Evolutionary conservation across 768 basidiomycete species (phyloP), one percentile per base, ranked within the genome.

Genomic region (Clitopilus passeckerianus): DNA sequence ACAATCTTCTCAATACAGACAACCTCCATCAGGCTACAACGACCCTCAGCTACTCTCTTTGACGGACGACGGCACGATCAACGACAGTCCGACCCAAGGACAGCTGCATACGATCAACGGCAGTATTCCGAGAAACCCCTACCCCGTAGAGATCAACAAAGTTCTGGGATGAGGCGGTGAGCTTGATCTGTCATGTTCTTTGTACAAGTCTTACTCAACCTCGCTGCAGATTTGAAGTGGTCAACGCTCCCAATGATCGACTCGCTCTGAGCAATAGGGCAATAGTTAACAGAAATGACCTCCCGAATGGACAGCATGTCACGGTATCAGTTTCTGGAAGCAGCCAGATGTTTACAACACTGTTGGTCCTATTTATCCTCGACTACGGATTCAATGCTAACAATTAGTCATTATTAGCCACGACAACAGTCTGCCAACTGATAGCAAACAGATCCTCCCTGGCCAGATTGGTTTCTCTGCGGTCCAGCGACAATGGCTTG

Each of bases 401-500:
- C 27, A 30, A 30, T 3, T 3, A 30, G 27, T 30, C 27, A 4
- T 30, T 30, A 18, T 18, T 22, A 23, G 46, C 54, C 16, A 22
- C 35, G 22, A 57, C 52, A 24, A 22, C 16, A 22, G 16, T 34
- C 20, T 24, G 12, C 33, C 15, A 56, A 93, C 95, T 65, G 85
- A 87, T 60, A 90, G 91, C 0, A 84, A 83, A 5, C 86, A 82
- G 61, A 69, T 99, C 4, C 73, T 74, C 5, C 84, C 85, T 0
- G 89, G 91, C 2, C 73, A 76, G 1, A 80, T 98, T 27, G 94
- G 89, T n/a, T 86, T 87, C 6, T 89, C 90, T 27, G 80, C 84
- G 22, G 74, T 85, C 60, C 91, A 94, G 60, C 84, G 97, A 9
- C 86, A 91, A 74, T 99, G 94, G 94, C 89, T 95, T 44, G 88